A percentile compares a stretch with the other conserved stretches of the same genome.
Conservation (phyloP, 2,329 filamentous ascomycete species). For the Ophioceras dolichostomum region DNA sequence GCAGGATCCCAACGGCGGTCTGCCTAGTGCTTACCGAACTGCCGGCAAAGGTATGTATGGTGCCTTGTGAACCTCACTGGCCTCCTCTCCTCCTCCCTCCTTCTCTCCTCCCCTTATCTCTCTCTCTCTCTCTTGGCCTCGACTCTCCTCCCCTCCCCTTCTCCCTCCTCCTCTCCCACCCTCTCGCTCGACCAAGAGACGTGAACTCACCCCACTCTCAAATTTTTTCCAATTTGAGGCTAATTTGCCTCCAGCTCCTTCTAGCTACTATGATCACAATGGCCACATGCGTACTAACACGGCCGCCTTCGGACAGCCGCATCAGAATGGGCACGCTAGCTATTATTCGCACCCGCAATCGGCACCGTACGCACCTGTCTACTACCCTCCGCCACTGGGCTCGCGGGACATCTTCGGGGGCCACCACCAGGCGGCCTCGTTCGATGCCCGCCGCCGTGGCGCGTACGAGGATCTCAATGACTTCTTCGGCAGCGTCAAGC, state of each 20-base stretch:
- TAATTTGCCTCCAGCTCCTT: slow-evolving; percentile 35
- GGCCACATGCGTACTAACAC: slow-evolving; percentile 48
- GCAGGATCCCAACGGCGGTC: slow-evolving; percentile 33
- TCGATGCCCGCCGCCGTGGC: slow-evolving; percentile 71
- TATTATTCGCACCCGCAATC: slow-evolving; percentile 48
- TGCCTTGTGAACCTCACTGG: slow-evolving; percentile 4
- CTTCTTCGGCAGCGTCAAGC: slow-evolving; percentile 87
- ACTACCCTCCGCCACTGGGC: slow-evolving; percentile 56
- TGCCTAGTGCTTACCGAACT: slow-evolving; percentile 40
- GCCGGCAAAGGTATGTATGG: slow-evolving; percentile 36
- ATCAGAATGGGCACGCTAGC: slow-evolving; percentile 40
- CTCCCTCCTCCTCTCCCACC: not conserved
- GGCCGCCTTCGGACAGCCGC: slow-evolving; percentile 38
- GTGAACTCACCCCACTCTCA: too few relatives aligned
- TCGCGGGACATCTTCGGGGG: slow-evolving; percentile 47
- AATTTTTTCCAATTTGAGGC: slow-evolving; percentile 17
- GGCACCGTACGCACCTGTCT: slow-evolving; percentile 58
- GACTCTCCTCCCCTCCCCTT: not conserved
- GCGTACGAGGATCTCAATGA: slow-evolving; percentile 84
- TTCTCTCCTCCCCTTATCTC: not conserved
- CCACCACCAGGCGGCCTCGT: slow-evolving; percentile 17
- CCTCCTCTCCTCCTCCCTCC: not conserved
- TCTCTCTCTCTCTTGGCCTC: not conserved
- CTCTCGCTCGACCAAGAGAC: too few relatives aligned
- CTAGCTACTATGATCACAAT: slow-evolving; percentile 53